Conservation (phyloP, 805 yeast genomes). For the Candida alai region DNA sequence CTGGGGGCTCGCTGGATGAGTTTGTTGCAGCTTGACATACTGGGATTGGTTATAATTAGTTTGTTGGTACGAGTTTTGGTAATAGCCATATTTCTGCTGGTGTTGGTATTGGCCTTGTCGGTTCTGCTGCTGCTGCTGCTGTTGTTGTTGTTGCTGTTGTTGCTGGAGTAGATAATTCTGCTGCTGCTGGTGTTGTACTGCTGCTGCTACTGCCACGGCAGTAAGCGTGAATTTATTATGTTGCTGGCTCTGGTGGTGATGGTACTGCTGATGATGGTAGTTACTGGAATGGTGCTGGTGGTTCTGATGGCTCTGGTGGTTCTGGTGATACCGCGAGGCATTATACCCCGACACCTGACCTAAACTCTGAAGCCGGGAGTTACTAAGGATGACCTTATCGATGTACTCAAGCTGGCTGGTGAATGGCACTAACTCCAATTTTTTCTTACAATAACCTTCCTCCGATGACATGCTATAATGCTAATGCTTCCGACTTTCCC, state of each 20-base stretch:
- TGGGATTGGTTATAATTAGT: no score
- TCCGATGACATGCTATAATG: neutral
- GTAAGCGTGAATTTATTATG: constrained; percentile 24
- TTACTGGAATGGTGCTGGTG: constrained; percentile 7
- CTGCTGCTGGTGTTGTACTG: constrained; percentile 25
- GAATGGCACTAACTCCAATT: constrained; percentile 25
- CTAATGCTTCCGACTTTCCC: no score
- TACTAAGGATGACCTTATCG: constrained; percentile 11
- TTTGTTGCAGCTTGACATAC: constrained; percentile 7
- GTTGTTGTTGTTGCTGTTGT: constrained; percentile 10
- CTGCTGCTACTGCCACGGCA: constrained; percentile 31
- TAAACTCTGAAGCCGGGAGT: constrained; percentile 9
- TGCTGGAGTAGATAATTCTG: constrained; percentile 17
- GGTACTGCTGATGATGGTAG: constrained; percentile 4
- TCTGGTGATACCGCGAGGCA: constrained; percentile 7
- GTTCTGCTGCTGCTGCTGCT: constrained; percentile 7
- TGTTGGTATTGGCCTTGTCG: constrained; percentile 10
- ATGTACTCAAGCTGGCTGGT: constrained; percentile 25
- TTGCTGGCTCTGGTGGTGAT: constrained; percentile 11
- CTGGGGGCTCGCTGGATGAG: constrained; percentile 7
- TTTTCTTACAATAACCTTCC: constrained; percentile 20
- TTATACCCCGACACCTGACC: constrained; percentile 4
- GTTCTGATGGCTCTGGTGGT: constrained; percentile 9
- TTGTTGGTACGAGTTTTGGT: no score
- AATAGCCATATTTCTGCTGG: constrained; percentile 7